Base-by-base conservation (phyloP, 805 yeast species). In the Millerozyma miso region DNA sequence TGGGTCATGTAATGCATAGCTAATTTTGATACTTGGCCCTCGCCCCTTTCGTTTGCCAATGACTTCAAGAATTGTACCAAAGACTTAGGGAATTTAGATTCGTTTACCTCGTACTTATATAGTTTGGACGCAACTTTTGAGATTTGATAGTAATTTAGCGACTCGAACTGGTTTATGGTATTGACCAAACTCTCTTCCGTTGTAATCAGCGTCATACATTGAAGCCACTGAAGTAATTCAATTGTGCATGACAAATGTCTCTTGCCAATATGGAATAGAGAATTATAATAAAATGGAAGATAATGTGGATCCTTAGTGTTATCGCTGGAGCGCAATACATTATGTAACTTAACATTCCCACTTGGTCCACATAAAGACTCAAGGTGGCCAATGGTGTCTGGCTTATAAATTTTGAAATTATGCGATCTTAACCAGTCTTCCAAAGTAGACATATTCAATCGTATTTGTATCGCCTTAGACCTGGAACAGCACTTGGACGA, bases 401-500 rank as follows among this genome's bases (percentile, higher is more conserved):
- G 68, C 36, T 52, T 54, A 37, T 45, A 56, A 3, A 59, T 78
- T 20, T 71, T 70, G 50, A 76, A 68, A 53, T 81, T 79, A 51
- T 82, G 84, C 4, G 79, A 72, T 46, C 95, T 77, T 23, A 91
- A 76, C 99, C 99, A 93, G 56, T 93, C 97, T 62, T 93, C 97
- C 35, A 93, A 65, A 4, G 85, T 77, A 0, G 97, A 88, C 7
- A 93, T 55, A 54, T 93, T 93, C 42, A 93, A 74, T 42, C 97
- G 71, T 37, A 93, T 83, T 58, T 93, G 98, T 63, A 93, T 80
- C 0, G 97, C 98, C 48, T 83, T 79, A 0, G 88, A 76, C 45
- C 99, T 76, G 0, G 96, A 79, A 39, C 85, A 72, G 51, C 84
- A 84, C 52, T 79, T 85, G 23, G 85, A 79, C 48, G 78, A 81